phyloP scores from a whole-genome alignment of 1,284 basidiomycete species.

The Leucoagaricus sp. region DNA sequence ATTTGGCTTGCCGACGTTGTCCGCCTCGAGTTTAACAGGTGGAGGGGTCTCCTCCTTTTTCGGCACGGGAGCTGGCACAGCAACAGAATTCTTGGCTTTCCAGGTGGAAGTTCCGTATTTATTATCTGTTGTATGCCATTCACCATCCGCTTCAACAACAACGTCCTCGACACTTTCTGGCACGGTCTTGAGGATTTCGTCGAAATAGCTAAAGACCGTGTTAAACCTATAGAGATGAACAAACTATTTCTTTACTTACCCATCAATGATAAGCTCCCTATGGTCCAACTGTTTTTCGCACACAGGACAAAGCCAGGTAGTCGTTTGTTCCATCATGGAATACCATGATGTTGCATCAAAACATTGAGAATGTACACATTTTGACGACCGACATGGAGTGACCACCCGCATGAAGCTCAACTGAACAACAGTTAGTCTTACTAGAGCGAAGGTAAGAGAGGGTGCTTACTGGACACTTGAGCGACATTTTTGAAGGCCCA shows the following conservation, averaged over 20 bases:
- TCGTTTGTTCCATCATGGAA: slow-evolving; percentile 94
- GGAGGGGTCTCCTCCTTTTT: slow-evolving; percentile 28
- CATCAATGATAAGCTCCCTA: slow-evolving; percentile 89
- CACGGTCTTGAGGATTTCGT: slow-evolving; percentile 76
- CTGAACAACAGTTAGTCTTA: slow-evolving; percentile 37
- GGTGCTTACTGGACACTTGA: slow-evolving; percentile 93
- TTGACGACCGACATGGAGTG: slow-evolving; percentile 82
- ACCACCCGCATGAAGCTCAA: slow-evolving; percentile 87
- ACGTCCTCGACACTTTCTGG: slow-evolving; percentile 88
- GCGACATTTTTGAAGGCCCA: slow-evolving; percentile 83
- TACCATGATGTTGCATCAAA: slow-evolving; percentile 97
- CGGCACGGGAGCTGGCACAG: slow-evolving; percentile 22
- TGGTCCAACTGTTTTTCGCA: slow-evolving; percentile 82
- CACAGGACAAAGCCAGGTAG: slow-evolving; percentile 96
- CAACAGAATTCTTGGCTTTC: slow-evolving; percentile 54
- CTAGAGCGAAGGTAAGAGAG: neutral
- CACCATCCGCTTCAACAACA: slow-evolving; percentile 89
- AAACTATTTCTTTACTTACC: slow-evolving; percentile 52
- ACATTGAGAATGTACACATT: slow-evolving; percentile 92
- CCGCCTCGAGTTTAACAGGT: slow-evolving; percentile 33
- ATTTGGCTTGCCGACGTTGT: slow-evolving; percentile 37
- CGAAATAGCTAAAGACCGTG: slow-evolving; percentile 70
- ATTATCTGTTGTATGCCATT: slow-evolving; percentile 93
- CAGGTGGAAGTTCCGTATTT: slow-evolving; percentile 77
- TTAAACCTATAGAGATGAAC: neutral